These are phyloP conservation scores for Fusarium fujikuroi DNA, from an alignment of 2,329 filamentous ascomycete genomes.

Conservation along the genomic window DNA sequence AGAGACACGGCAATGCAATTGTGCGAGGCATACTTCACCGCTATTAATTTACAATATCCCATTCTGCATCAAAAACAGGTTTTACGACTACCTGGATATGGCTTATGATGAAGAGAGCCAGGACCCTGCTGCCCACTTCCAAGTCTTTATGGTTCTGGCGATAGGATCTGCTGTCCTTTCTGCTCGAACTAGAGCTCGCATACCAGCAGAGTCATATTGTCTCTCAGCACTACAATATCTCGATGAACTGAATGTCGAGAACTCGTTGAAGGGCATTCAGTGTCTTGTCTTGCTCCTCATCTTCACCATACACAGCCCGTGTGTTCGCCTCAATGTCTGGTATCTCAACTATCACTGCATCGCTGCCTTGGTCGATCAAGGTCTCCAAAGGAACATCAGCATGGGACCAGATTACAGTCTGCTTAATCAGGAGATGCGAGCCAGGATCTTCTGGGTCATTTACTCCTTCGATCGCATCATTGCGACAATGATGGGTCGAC, in stretches of 20 bases:
- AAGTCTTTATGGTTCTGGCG: conserved; percentile 64
- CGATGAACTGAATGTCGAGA: conserved; percentile 58
- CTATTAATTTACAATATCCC: conserved; percentile 60
- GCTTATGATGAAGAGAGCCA: conserved; percentile 48
- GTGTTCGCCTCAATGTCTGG: conserved; percentile 62
- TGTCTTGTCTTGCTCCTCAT: conserved; percentile 59
- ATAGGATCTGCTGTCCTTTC: conserved; percentile 59
- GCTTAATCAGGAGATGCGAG: conserved; percentile 64
- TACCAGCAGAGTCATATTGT: conserved; percentile 62
- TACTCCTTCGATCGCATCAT: conserved; percentile 63
- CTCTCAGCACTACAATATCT: conserved; percentile 59
- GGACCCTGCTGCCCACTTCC: conserved; percentile 53
- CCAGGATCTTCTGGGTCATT: conserved; percentile 65
- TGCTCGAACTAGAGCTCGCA: conserved; percentile 53
- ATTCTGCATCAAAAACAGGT: conserved; percentile 58
- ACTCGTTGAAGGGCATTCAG: conserved; percentile 60
- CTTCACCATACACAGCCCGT: conserved; percentile 62
- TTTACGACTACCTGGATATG: conserved; percentile 52
- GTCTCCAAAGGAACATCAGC: conserved; percentile 61
- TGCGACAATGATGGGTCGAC: conserved; percentile 66
- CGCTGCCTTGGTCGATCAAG: conserved; percentile 61
- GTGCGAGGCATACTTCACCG: conserved; percentile 59
- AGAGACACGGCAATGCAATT: conserved; percentile 53
- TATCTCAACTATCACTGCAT: conserved; percentile 66
- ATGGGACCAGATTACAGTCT: conserved; percentile 55